These are phyloP conservation scores for Arthromyces matolae DNA, from an alignment of 768 basidiomycete species.

Conservation along the genomic window DNA sequence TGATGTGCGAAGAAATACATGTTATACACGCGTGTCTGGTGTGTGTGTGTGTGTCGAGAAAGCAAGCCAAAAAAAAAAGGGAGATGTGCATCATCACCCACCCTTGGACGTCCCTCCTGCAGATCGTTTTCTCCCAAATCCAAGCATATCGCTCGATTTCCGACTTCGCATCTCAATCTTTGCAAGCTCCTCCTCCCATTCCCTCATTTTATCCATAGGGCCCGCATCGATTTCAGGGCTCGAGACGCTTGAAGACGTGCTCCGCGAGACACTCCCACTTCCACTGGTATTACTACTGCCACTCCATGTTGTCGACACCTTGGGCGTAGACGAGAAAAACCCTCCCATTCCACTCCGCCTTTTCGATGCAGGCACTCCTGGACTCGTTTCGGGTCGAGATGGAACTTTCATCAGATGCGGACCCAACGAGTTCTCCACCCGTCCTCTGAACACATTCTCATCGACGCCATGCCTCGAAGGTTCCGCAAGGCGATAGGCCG, in stretches of 20 bases:
- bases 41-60: constrained; percentile 3
- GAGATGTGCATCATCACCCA: constrained; percentile 8
- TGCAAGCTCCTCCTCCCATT: constrained; percentile 78
- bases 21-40: not conserved
- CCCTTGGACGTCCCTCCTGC: constrained; percentile 19
- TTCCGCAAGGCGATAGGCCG: constrained; percentile 3
- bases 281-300: constrained; percentile 31
- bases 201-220: constrained; percentile 42
- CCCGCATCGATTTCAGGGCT: constrained; percentile 27
- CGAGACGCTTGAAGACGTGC: constrained; percentile 28
- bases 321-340: constrained; percentile 19
- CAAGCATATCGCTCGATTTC: constrained; percentile 43
- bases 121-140: constrained; percentile 36
- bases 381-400: constrained; percentile 16
- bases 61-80: constrained; percentile 1
- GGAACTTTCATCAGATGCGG: constrained; percentile 1
- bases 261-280: constrained; percentile 19
- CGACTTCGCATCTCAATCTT: constrained; percentile 65
- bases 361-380: constrained; percentile 11
- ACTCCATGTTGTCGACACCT: constrained; percentile 24
- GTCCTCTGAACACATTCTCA: constrained; percentile 8
- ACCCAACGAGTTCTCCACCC: constrained; percentile 3
- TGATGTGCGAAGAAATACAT: not conserved
- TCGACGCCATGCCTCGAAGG: not conserved
- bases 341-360: constrained; percentile 17